Evolutionary conservation across 2,329 filamentous ascomycete species (phyloP).

Genomic region (Fusarium avenaceum): DNA sequence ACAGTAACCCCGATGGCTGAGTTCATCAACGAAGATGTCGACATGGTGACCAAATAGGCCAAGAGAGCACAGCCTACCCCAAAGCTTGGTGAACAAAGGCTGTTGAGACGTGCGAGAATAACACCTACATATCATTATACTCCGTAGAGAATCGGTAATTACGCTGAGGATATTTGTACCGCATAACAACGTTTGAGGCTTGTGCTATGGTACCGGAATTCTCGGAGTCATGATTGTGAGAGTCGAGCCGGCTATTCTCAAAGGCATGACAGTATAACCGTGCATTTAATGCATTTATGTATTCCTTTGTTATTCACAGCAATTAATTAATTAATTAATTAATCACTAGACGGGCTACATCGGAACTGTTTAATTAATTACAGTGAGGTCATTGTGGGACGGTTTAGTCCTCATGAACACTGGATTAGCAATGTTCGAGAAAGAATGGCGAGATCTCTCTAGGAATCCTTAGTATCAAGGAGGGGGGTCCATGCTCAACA

Average conservation of each 20-base stretch:
- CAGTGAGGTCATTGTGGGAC: slow-evolving; percentile 42
- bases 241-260: not conserved
- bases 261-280: not conserved
- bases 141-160: not conserved
- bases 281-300: not conserved
- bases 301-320: not conserved
- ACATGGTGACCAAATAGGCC: not conserved
- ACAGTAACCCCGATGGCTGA: not conserved
- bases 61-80: not conserved
- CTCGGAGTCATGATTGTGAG: not conserved
- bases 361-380: slow-evolving; percentile 19
- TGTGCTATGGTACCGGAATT: slow-evolving; percentile 12
- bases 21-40: slow-evolving; percentile 1
- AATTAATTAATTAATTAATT: not conserved
- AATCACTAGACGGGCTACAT: slow-evolving; percentile 18
- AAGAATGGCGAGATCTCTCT: slow-evolving; percentile 46
- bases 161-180: not conserved
- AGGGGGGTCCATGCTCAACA: slow-evolving; percentile 19
- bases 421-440: slow-evolving; percentile 41
- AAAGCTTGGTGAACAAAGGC: not conserved
- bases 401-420: slow-evolving; percentile 27
- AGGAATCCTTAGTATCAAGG: slow-evolving; percentile 20
- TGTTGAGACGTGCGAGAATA: not conserved
- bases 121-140: not conserved
- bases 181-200: slow-evolving; percentile 16